Evolutionary conservation across 345 rosid species (phyloP).

Genomic region (Excoecaria agallocha): DNA sequence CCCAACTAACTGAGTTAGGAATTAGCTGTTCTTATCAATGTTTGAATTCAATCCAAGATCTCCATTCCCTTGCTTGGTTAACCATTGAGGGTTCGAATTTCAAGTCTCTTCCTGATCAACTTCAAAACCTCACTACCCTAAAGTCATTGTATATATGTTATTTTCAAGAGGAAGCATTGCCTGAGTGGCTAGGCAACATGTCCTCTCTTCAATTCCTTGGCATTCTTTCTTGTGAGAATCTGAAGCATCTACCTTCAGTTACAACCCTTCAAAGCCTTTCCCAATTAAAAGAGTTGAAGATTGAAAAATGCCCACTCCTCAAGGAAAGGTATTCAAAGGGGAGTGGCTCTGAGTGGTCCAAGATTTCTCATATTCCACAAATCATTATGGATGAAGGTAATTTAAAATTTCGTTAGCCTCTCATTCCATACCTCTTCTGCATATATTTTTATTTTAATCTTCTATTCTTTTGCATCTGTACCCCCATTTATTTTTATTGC

Average conservation of each 20-base stretch:
- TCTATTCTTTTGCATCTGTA: not conserved
- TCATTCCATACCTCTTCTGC: not conserved
- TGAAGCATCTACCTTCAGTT: slow-evolving; percentile 3
- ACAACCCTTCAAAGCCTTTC: not conserved
- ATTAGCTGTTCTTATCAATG: slow-evolving; percentile 5
- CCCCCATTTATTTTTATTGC: not conserved
- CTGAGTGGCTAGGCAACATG: slow-evolving; percentile 13
- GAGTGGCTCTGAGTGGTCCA: slow-evolving; percentile 1
- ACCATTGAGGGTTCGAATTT: slow-evolving; percentile 7
- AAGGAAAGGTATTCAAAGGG: not conserved
- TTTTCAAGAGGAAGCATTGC: slow-evolving; percentile 11
- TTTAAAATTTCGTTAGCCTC: not conserved
- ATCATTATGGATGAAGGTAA: not conserved
- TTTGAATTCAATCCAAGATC: not conserved
- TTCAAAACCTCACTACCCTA: slow-evolving; percentile 5
- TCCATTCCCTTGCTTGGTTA: not conserved
- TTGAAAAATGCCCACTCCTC: not conserved
- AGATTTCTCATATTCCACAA: not conserved
- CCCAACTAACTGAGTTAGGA: slow-evolving; percentile 5
- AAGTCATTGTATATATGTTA: not conserved
- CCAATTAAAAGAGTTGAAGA: not conserved
- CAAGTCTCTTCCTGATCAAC: slow-evolving; percentile 7
- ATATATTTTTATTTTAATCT: not conserved
- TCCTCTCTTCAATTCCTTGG: not conserved
- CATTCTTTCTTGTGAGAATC: not conserved